phyloP scores from a whole-genome alignment of 805 yeast genomes.

The Spencermartinsiella europaea region DNA sequence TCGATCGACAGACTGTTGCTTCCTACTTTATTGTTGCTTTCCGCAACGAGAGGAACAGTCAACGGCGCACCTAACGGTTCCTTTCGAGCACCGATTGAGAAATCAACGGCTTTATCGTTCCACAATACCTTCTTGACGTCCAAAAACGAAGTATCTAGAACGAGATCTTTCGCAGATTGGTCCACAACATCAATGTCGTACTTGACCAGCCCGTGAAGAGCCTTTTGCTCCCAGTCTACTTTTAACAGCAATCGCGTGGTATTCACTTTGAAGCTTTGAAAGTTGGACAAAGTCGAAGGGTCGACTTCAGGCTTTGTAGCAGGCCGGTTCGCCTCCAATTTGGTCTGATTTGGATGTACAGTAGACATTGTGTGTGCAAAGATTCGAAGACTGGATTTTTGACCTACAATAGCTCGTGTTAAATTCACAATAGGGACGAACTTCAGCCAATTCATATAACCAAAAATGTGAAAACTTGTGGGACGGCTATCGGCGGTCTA shows the following conservation, averaged over 20 bases:
- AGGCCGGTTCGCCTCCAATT: not conserved
- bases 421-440: too few species aligned
- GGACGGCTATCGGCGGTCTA: not conserved
- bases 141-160: slow-evolving; percentile 66
- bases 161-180: slow-evolving; percentile 35
- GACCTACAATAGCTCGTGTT: too few species aligned
- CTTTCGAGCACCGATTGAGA: slow-evolving; percentile 29
- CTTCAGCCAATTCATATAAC: not conserved
- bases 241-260: slow-evolving; percentile 49
- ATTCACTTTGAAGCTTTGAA: slow-evolving; percentile 45
- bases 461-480: not conserved
- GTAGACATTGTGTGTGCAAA: not conserved
- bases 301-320: slow-evolving; percentile 36
- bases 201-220: slow-evolving; percentile 50
- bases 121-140: slow-evolving; percentile 42
- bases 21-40: slow-evolving; percentile 5
- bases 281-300: slow-evolving; percentile 76
- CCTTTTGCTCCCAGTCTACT: slow-evolving; percentile 50
- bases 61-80: slow-evolving; percentile 43
- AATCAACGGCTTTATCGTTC: slow-evolving; percentile 35
- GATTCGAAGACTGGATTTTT: not conserved
- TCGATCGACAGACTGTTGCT: slow-evolving; percentile 31
- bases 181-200: slow-evolving; percentile 36
- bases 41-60: slow-evolving; percentile 24
- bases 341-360: not conserved